Base-by-base conservation (phyloP, 2,329 filamentous ascomycete genomes). In the Phoma sp. region DNA sequence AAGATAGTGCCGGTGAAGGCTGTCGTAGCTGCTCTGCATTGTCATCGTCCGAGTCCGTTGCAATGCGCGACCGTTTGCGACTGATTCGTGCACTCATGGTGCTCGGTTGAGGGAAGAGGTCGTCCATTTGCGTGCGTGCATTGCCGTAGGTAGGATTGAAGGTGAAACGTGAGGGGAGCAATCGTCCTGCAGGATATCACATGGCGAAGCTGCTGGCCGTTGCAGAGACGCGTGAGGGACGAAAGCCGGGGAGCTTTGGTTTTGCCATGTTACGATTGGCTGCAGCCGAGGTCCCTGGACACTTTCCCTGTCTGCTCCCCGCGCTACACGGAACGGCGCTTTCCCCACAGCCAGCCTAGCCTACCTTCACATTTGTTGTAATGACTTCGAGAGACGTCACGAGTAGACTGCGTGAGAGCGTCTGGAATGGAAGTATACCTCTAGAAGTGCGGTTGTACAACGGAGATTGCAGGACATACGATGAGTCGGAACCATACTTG, bases 361-460 rank as follows among this genome's bases (percentile, higher is more conserved):
- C 56, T 49, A 33, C 30, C 42, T 48, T 20, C 42, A 46, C 36
- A 42, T 40, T 10, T 42, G 38, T 29, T 15, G 39, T 49, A 32
- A 66, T 64, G 66, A 60, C 45, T 60, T 59, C 66, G 14, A 66
- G 64, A 62, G 71, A 76, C 61, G 68, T 78, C 49, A 58, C 69
- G 25, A 67, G 67, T 56, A 66, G 61, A 46, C 68, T 83, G 42
- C 80, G 82, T 55, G 71, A 78, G 65, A 77, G 75, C 58, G 76
- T 87, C 60, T 88, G 85, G 85, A 75, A 80, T 53, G 85, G 84
- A 34, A 81, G 78, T 26, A 75, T 88, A 38, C 84, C 85, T 20
- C 74, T 88, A 25, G 82, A 86, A 65, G 86, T 88, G 53, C 75
- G 77, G 4, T 77, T 88, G 32, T 78, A 84, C 40, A 80, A 82